Conservation (phyloP, 805 yeast genomes). For the Clavispora fructus region DNA sequence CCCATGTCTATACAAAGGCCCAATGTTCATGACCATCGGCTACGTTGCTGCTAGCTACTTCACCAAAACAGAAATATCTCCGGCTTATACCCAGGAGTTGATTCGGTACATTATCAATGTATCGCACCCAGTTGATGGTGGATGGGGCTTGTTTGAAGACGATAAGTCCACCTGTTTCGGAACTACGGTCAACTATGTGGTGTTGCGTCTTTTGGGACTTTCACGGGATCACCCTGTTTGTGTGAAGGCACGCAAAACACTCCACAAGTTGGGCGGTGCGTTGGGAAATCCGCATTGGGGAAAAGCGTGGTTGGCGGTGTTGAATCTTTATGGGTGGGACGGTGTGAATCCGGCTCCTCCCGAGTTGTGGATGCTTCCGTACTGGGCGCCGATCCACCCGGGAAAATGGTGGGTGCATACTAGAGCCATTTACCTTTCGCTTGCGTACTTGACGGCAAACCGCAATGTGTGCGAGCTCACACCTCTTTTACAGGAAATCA, state of each 20-base stretch:
- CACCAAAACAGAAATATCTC: slow-evolving; percentile 63
- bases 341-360: slow-evolving; percentile 99
- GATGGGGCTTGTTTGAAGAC: slow-evolving; percentile 94
- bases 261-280: slow-evolving; percentile 82
- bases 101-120: slow-evolving; percentile 84
- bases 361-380: slow-evolving; percentile 87
- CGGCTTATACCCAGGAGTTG: slow-evolving; percentile 61
- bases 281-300: slow-evolving; percentile 96
- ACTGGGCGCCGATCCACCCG: slow-evolving; percentile 79
- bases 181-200: slow-evolving; percentile 80
- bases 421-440: slow-evolving; percentile 80
- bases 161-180: slow-evolving; percentile 97
- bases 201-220: slow-evolving; percentile 76
- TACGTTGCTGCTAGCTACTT: slow-evolving; percentile 71
- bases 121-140: slow-evolving; percentile 98
- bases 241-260: slow-evolving; percentile 64
- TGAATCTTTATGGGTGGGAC: slow-evolving; percentile 85
- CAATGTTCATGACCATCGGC: slow-evolving; percentile 95
- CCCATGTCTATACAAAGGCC: slow-evolving; percentile 94
- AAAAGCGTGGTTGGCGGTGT: slow-evolving; percentile 78
- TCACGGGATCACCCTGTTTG: slow-evolving; percentile 71
- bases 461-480: slow-evolving; percentile 52
- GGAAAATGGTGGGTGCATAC: slow-evolving; percentile 99
- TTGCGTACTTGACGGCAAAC: slow-evolving; percentile 71
- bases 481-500: slow-evolving; percentile 58